phyloP scores from a whole-genome alignment of 2,329 filamentous ascomycete genomes.

The Sclerotinia subarctica region DNA sequence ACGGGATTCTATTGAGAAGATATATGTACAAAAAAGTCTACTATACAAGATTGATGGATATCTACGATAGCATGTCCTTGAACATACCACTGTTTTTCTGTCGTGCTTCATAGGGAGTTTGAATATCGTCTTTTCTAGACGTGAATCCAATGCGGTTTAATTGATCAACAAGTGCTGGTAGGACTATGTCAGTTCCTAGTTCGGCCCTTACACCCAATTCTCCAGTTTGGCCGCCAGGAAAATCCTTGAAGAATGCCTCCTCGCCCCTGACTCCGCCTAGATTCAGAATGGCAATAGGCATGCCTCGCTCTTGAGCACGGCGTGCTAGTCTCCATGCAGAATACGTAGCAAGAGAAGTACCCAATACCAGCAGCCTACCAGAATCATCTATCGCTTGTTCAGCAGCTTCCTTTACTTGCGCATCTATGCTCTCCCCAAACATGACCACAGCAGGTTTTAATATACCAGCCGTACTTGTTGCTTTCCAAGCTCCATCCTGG shows the following conservation, averaged over 20 bases:
- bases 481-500: slow-evolving; percentile 72
- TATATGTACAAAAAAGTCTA: slow-evolving; percentile 17
- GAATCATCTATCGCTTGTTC: slow-evolving; percentile 78
- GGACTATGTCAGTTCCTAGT: slow-evolving; percentile 53
- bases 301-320: slow-evolving; percentile 73
- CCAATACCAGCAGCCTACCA: slow-evolving; percentile 72
- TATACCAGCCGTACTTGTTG: slow-evolving; percentile 67
- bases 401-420: slow-evolving; percentile 67
- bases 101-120: slow-evolving; percentile 28
- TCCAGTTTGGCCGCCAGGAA: slow-evolving; percentile 52
- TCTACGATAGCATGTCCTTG: slow-evolving; percentile 58
- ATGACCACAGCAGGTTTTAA: slow-evolving; percentile 92
- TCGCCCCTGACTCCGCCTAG: slow-evolving; percentile 81
- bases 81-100: slow-evolving; percentile 43
- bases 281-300: slow-evolving; percentile 86
- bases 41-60: slow-evolving; percentile 29
- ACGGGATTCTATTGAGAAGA: slow-evolving; percentile 36
- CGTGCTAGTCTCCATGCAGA: slow-evolving; percentile 90
- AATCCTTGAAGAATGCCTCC: slow-evolving; percentile 62
- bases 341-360: slow-evolving; percentile 90
- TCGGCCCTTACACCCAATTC: slow-evolving; percentile 55
- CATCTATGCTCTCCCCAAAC: slow-evolving; percentile 87
- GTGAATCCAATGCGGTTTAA: slow-evolving; percentile 40
- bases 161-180: slow-evolving; percentile 55
- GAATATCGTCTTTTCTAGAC: slow-evolving; percentile 34